phyloP scores from a whole-genome alignment of 352 stramenopile genomes.

The Thalassiosira hispida region DNA sequence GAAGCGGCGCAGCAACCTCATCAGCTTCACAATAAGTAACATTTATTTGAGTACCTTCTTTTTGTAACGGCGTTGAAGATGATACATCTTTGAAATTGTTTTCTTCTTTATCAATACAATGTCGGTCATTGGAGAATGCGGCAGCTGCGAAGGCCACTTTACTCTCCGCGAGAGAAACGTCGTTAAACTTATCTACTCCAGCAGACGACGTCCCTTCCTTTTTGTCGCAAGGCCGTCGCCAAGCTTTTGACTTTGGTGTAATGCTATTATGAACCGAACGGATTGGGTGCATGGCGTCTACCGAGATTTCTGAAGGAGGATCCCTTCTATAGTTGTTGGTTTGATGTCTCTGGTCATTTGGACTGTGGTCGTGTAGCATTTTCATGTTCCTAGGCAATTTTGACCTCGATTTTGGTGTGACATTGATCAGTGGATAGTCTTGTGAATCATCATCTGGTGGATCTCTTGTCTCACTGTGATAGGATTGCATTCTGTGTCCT shows the following conservation, averaged over 20 bases:
- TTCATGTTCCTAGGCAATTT: background rate
- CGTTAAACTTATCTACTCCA: background rate
- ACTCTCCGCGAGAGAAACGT: background rate
- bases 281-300: background rate
- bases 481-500: constrained; percentile 16
- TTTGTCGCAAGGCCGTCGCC: background rate
- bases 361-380: too few species aligned
- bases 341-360: background rate
- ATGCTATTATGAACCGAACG: constrained; percentile 15
- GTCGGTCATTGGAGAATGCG: background rate
- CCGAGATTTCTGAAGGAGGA: constrained; percentile 9
- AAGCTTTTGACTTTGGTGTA: constrained; percentile 28
- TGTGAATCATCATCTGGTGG: constrained; percentile 5
- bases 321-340: constrained; percentile 11
- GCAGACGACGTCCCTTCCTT: background rate
- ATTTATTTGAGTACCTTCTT: constrained; percentile 14
- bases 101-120: background rate
- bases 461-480: constrained; percentile 11
- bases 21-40: constrained; percentile 44
- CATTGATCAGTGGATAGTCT: background rate
- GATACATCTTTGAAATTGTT: background rate
- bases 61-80: constrained; percentile 1
- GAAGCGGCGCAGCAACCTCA: constrained; percentile 32
- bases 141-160: background rate
- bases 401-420: background rate